Evolutionary conservation across 495 filamentous ascomycete species (phyloP).

Genomic region (Hypoxylon rickii): DNA sequence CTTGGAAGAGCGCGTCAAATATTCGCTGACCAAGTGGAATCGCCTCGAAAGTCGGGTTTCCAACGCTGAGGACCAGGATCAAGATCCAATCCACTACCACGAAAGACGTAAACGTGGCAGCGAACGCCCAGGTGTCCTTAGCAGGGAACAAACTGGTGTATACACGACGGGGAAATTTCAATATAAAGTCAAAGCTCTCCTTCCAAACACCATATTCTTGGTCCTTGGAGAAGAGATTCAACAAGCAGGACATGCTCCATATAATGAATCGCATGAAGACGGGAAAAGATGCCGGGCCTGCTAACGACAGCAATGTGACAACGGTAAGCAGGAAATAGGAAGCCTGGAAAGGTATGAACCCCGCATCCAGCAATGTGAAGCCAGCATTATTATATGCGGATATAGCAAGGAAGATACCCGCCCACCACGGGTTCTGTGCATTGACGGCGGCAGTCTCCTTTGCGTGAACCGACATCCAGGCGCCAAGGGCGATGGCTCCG

Average conservation of each 20-base stretch:
- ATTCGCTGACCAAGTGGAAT: constrained; percentile 62
- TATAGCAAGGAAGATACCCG: constrained; percentile 63
- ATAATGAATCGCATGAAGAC: constrained; percentile 72
- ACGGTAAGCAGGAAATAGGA: constrained; percentile 69
- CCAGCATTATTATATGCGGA: constrained; percentile 81
- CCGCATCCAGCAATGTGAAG: constrained; percentile 76
- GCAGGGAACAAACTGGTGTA: constrained; percentile 78
- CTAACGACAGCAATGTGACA: constrained; percentile 71
- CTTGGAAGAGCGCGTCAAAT: constrained; percentile 77
- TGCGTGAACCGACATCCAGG: constrained; percentile 64
- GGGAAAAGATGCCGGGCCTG: constrained; percentile 72
- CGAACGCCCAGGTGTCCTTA: constrained; percentile 72
- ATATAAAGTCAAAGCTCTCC: constrained; percentile 68
- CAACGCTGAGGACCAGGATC: constrained; percentile 72
- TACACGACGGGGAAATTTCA: constrained; percentile 70
- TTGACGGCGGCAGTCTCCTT: constrained; percentile 58
- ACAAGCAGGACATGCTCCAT: constrained; percentile 57
- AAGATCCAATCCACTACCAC: constrained; percentile 75
- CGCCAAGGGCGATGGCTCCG: constrained; percentile 66
- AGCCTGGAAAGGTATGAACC: constrained; percentile 67
- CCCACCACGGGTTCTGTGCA: constrained; percentile 61
- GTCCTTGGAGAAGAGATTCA: constrained; percentile 45
- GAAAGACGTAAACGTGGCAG: constrained; percentile 64
- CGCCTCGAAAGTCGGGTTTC: constrained; percentile 60
- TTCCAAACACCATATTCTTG: constrained; percentile 39